These are phyloP conservation scores for Eimeria tenella DNA, from an alignment of 169 alveolate species.

Conservation along the genomic window DNA sequence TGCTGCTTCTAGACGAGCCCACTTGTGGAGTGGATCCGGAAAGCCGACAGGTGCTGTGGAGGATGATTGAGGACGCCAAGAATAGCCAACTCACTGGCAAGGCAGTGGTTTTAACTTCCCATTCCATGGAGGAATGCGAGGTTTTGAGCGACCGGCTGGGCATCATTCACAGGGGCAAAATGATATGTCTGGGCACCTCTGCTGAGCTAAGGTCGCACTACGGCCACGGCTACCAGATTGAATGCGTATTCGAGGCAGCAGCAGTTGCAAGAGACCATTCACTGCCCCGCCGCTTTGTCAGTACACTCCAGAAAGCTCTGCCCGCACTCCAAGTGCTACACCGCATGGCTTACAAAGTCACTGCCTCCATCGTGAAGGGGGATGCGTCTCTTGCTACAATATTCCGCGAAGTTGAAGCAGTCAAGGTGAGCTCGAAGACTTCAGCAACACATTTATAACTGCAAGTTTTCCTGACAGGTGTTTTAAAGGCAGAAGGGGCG, in stretches of 20 bases:
- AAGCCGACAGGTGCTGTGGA: constrained; percentile 88
- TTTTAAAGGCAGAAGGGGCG: no score
- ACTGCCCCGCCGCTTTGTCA: constrained; percentile 22
- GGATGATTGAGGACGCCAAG: constrained; percentile 86
- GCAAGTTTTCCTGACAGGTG: not conserved
- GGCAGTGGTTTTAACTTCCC: constrained; percentile 90
- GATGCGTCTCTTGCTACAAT: constrained; percentile 65
- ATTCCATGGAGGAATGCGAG: constrained; percentile 94
- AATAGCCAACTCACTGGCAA: constrained; percentile 83
- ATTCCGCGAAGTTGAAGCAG: constrained; percentile 57
- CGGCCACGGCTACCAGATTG: constrained; percentile 88
- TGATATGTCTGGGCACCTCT: constrained; percentile 85
- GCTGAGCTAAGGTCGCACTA: constrained; percentile 86
- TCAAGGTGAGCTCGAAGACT: not conserved
- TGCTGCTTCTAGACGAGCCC: constrained; percentile 67
- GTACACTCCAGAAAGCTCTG: constrained; percentile 1
- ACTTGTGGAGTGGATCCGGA: constrained; percentile 88
- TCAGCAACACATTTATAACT: not conserved
- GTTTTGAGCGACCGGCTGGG: constrained; percentile 91
- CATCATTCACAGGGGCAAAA: constrained; percentile 87
- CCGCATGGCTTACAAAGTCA: constrained; percentile 73
- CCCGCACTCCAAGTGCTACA: constrained; percentile 51
- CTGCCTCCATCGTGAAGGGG: constrained; percentile 50
- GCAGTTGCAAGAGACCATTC: constrained; percentile 45
- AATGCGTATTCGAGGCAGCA: constrained; percentile 65